Evolutionary conservation across 805 yeast genomes (phyloP).

Genomic region (Yamadazyma paraphyllophila): DNA sequence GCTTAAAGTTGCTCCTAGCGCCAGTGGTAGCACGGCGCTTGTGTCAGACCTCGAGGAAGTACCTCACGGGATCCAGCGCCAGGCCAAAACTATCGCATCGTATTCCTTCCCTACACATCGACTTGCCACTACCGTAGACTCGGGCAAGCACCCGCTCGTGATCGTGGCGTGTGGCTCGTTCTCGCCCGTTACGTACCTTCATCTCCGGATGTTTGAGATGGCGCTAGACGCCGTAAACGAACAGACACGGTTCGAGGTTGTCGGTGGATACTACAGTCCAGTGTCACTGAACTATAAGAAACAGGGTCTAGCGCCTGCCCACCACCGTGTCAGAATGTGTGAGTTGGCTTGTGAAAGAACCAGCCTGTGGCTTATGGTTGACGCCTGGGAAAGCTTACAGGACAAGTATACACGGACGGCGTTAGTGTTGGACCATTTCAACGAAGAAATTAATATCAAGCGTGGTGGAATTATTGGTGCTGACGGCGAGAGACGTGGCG

Average conservation of each 20-base stretch:
- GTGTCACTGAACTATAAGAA: slow-evolving; percentile 91
- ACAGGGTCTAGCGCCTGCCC: slow-evolving; percentile 85
- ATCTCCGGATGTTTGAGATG: slow-evolving; percentile 97
- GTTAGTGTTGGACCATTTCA: slow-evolving; percentile 91
- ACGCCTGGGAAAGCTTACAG: slow-evolving; percentile 97
- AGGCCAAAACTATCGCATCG: slow-evolving; percentile 65
- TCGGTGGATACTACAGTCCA: slow-evolving; percentile 96
- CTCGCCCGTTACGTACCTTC: slow-evolving; percentile 92
- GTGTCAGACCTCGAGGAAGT: slow-evolving; percentile 87
- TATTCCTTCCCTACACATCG: slow-evolving; percentile 89
- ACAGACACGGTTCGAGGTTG: slow-evolving; percentile 88
- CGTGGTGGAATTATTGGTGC: slow-evolving; percentile 75
- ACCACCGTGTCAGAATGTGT: slow-evolving; percentile 95
- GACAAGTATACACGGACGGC: slow-evolving; percentile 91
- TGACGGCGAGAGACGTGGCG: slow-evolving; percentile 56
- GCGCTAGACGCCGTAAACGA: slow-evolving; percentile 91
- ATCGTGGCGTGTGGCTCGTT: slow-evolving; percentile 97
- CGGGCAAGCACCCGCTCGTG: slow-evolving; percentile 82
- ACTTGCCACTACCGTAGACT: slow-evolving; percentile 68
- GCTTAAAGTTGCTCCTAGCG: not conserved
- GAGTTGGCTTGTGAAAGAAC: slow-evolving; percentile 97
- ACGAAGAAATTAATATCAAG: slow-evolving; percentile 88
- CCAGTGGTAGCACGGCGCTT: not conserved
- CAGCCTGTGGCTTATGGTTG: slow-evolving; percentile 97
- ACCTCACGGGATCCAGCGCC: slow-evolving; percentile 90